Evolutionary conservation across 2,329 filamentous ascomycete species (phyloP), one percentile per base, ranked within the genome.

Genomic region (Nothopassalora personata): DNA sequence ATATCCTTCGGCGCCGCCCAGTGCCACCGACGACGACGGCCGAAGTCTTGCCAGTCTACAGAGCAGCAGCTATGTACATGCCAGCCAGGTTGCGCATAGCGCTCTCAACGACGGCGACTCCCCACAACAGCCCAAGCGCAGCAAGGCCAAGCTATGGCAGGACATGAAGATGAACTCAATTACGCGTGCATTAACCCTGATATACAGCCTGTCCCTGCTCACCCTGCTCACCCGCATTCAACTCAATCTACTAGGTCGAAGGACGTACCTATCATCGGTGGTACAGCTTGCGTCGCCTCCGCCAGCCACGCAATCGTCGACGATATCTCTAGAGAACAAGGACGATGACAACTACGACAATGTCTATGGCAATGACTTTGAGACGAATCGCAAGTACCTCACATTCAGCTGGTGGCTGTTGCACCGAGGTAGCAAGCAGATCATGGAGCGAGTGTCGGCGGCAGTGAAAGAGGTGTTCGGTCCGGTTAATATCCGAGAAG

Each of bases 361-460:
- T 67, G 83, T 86, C 4, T 91, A 95, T 71, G 91, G 91, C 48
- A 93, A 89, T 73, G 94, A 99, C 74, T 97, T 96, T 67, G 92
- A 97, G 74, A 96, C 91, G 34, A 99, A 99, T 75, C 83, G 92
- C 67, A 89, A 90, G 70, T 99, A 97, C 71, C 81, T 99, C 52
- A 95, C 92, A 45, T 96, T 97, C 73, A 96, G 91, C 76, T 99
- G 94, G 94, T 99, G 93, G 92, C 79, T 99, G 50, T 80, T 99
- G 51, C 93, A 99, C 75, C 85, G 86, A 65, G 94, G 94, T 47
- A 97, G 91, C 86, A 85, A 86, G 65, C 85, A 91, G 59, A 78
- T 97, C 58, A 88, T 91, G 82, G 80, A 85, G 58, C 88, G 87
- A 64, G 92, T 99, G 51, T 86, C 91, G 71, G 78, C 80, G n/a